Evolutionary conservation across 2,329 filamentous ascomycete genomes (phyloP), one percentile per base, ranked within the genome.

Genomic region (Colletotrichum horii): DNA sequence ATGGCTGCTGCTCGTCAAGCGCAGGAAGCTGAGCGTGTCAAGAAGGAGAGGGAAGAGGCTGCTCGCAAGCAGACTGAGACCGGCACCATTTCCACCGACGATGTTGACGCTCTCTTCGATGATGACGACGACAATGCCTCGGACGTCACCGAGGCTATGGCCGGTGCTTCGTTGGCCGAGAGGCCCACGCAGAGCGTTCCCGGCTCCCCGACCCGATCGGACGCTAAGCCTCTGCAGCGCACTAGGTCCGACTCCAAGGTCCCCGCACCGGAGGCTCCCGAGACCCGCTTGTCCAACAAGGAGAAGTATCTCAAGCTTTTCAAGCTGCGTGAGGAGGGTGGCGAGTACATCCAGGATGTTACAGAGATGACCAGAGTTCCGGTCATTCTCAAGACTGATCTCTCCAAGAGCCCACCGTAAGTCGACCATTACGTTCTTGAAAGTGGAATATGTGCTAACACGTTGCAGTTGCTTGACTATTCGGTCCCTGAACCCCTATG

Each of bases 331-430:
- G 96, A 99, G 85, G 95, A 98, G 86, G 94, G 94, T 80, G 96
- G 96, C 78, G 95, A 98, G 80, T 97, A 97, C 88, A 98, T 99
- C 82, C 97, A 99, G 87, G 97, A 99, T 85, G 96, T 99, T 79
- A 96, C 93, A 74, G 97, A 99, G 89, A 98, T 99, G 96, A 96
- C 95, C 58, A 91, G 96, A 80, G 94, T 99, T 77, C 97, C 97
- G n/a, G 94, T 99, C 79, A 98, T 99, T 84, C 88, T 99, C 82
- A 98, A 98, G 93, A 98, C 97, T 79, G 97, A 99, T 87, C 91
- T 99, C 82, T 95, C 91, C 87, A 99, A 99, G 94, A 98, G 96
- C 88, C 97, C 97, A 87, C 97, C 97, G 96, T 99, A 94, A 93
- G 97, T 96, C 64, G 38, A 74, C 62, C 43, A 24, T 32, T 60